Evolutionary conservation across 164 flowering plant genomes (phyloP).

Genomic region (Piper longum): DNA sequence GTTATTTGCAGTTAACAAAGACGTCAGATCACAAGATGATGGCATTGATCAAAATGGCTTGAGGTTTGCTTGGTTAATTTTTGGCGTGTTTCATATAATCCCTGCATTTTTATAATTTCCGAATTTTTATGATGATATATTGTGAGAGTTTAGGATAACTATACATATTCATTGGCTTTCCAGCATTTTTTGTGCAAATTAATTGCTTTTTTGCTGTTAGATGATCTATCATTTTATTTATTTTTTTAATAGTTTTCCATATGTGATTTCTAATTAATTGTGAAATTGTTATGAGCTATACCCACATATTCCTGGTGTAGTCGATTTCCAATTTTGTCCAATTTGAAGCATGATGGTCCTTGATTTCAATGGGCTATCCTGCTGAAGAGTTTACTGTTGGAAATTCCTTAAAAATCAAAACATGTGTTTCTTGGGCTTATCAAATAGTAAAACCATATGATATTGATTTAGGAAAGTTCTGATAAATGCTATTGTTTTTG

Average conservation of each 20-base stretch:
- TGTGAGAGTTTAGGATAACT: too few relatives aligned
- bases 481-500: slow-evolving; percentile 2
- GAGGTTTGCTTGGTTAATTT: slow-evolving; percentile 24
- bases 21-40: slow-evolving; percentile 1
- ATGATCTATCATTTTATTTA: too few relatives aligned
- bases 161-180: too few relatives aligned
- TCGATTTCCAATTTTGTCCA: background rate
- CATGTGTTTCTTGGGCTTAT: background rate
- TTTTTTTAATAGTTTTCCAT: too few relatives aligned
- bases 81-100: too few relatives aligned
- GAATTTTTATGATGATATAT: too few relatives aligned
- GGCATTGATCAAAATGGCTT: slow-evolving; percentile 13
- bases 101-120: too few relatives aligned
- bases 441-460: background rate
- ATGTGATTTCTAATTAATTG: too few relatives aligned
- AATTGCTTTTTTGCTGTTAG: too few relatives aligned
- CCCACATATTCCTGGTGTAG: background rate
- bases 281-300: too few relatives aligned
- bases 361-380: background rate
- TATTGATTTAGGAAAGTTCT: background rate
- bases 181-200: too few relatives aligned
- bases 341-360: background rate
- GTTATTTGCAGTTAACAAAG: slow-evolving; percentile 6
- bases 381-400: background rate
- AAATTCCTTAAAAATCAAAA: background rate